Evolutionary conservation across 495 filamentous ascomycete species (phyloP).

Genomic region (Penicillium cinerascens): DNA sequence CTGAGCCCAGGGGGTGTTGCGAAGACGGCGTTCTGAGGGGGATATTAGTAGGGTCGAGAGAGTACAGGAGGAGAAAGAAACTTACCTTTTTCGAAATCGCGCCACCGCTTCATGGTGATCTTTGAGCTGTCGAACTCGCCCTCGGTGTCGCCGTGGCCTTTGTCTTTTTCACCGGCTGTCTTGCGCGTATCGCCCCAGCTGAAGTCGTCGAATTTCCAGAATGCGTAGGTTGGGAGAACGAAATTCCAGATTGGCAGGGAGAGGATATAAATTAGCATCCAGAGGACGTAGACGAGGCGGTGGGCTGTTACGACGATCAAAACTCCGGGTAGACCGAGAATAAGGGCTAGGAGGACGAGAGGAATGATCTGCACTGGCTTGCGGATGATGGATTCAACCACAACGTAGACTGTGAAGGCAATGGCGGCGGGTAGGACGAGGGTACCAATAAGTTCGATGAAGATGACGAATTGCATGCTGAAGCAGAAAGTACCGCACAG

Average conservation of each 20-base stretch:
- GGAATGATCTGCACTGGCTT: slow-evolving; percentile 90
- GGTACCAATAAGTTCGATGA: slow-evolving; percentile 92
- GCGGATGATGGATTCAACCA: slow-evolving; percentile 79
- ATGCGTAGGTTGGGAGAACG: slow-evolving; percentile 88
- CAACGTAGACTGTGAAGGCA: slow-evolving; percentile 92
- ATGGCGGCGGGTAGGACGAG: slow-evolving; percentile 94
- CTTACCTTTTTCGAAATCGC: slow-evolving; percentile 85
- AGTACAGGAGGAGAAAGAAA: background rate
- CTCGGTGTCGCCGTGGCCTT: slow-evolving; percentile 78
- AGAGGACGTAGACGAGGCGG: slow-evolving; percentile 85
- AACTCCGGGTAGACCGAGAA: slow-evolving; percentile 89
- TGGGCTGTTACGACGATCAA: slow-evolving; percentile 96
- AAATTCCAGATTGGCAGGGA: slow-evolving; percentile 99
- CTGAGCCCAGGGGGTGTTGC: slow-evolving; percentile 20
- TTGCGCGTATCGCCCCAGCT: slow-evolving; percentile 98
- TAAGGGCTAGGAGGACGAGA: slow-evolving; percentile 82
- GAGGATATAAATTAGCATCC: slow-evolving; percentile 94
- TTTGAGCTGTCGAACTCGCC: slow-evolving; percentile 97
- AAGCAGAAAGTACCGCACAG: slow-evolving; percentile 99
- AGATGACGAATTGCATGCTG: slow-evolving; percentile 98
- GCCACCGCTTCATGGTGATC: slow-evolving; percentile 98
- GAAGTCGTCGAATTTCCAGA: slow-evolving; percentile 99
- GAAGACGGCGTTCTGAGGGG: slow-evolving; percentile 25
- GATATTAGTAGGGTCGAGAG: slow-evolving; percentile 3
- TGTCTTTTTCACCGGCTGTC: slow-evolving; percentile 88